phyloP scores from a whole-genome alignment of 116 monocot genomes.

The Zostera marina region DNA sequence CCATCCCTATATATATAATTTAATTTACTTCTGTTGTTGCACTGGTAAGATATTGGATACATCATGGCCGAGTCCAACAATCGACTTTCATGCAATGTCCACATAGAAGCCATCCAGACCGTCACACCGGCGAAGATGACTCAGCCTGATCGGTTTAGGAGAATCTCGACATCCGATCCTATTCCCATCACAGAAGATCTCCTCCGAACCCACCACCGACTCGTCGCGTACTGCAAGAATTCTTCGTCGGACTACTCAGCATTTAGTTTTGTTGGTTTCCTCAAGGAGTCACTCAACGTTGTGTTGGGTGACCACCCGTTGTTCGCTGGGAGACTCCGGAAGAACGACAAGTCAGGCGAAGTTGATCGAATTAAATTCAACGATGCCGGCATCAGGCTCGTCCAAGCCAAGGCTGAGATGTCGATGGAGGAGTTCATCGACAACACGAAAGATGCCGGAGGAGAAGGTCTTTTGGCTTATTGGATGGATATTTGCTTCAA shows the following conservation, averaged over 20 bases:
- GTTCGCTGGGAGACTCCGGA: conserved; percentile 46
- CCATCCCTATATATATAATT: too few relatives aligned
- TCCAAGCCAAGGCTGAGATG: conserved; percentile 47
- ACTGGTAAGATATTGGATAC: background rate
- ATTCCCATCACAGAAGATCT: conserved; percentile 2
- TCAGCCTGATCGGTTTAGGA: conserved; percentile 14
- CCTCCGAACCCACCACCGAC: conserved; percentile 24
- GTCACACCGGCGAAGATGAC: conserved; percentile 26
- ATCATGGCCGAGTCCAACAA: background rate
- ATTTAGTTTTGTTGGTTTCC: conserved; percentile 20
- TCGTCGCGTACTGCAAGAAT: conserved; percentile 38
- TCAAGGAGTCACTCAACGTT: conserved; percentile 52
- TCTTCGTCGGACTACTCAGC: conserved; percentile 7
- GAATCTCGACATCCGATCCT: conserved; percentile 3
- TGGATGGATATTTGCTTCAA: conserved; percentile 37
- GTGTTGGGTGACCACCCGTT: conserved; percentile 29
- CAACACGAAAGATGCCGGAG: conserved; percentile 11
- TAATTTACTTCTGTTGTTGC: too few relatives aligned
- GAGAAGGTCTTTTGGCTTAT: conserved; percentile 27
- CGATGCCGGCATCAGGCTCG: conserved; percentile 51
- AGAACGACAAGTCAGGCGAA: conserved; percentile 4
- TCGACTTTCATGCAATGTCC: conserved; percentile 5
- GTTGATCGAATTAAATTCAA: conserved; percentile 38
- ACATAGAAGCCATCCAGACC: conserved; percentile 40
- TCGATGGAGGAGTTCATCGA: conserved; percentile 38